Evolutionary conservation across 495 filamentous ascomycete species (phyloP).

Genomic region (Aspergillus nanangensis): DNA sequence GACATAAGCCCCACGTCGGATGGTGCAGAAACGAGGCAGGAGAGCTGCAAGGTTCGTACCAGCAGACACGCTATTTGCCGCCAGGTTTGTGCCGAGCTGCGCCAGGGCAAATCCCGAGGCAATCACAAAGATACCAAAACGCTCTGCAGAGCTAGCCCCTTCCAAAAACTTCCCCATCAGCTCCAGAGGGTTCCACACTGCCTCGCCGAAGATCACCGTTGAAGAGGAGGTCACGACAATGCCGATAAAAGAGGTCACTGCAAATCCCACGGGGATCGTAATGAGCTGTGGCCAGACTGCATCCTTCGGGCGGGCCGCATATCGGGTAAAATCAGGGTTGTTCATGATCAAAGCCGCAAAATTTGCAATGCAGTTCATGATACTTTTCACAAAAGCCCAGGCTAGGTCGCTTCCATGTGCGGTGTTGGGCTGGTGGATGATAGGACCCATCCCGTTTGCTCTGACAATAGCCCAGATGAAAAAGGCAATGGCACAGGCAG

Average conservation of each 20-base stretch:
- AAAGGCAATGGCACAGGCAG: slow-evolving; percentile 76
- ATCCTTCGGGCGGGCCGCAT: slow-evolving; percentile 74
- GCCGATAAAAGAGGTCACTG: slow-evolving; percentile 85
- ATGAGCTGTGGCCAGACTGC: slow-evolving; percentile 84
- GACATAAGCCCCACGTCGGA: slow-evolving; percentile 86
- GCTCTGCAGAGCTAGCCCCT: slow-evolving; percentile 68
- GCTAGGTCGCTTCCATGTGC: slow-evolving; percentile 64
- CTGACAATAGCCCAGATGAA: slow-evolving; percentile 86
- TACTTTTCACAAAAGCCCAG: slow-evolving; percentile 77
- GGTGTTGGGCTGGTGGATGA: slow-evolving; percentile 65
- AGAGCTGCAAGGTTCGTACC: slow-evolving; percentile 91
- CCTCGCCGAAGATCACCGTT: slow-evolving; percentile 63
- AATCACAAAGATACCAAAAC: slow-evolving; percentile 89
- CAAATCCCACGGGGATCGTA: slow-evolving; percentile 83
- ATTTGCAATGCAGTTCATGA: slow-evolving; percentile 90
- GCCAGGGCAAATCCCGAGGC: slow-evolving; percentile 77
- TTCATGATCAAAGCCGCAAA: slow-evolving; percentile 78
- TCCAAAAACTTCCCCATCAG: slow-evolving; percentile 70
- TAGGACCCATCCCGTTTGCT: slow-evolving; percentile 81
- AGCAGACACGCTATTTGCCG: slow-evolving; percentile 84
- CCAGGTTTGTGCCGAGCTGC: slow-evolving; percentile 90
- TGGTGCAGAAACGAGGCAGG: slow-evolving; percentile 78
- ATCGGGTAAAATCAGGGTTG: slow-evolving; percentile 87
- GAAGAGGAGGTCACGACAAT: slow-evolving; percentile 91
- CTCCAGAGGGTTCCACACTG: slow-evolving; percentile 85